These are phyloP conservation scores for Wickerhamomyces canadensis DNA, from an alignment of 805 yeast genomes.

Conservation along the genomic window DNA sequence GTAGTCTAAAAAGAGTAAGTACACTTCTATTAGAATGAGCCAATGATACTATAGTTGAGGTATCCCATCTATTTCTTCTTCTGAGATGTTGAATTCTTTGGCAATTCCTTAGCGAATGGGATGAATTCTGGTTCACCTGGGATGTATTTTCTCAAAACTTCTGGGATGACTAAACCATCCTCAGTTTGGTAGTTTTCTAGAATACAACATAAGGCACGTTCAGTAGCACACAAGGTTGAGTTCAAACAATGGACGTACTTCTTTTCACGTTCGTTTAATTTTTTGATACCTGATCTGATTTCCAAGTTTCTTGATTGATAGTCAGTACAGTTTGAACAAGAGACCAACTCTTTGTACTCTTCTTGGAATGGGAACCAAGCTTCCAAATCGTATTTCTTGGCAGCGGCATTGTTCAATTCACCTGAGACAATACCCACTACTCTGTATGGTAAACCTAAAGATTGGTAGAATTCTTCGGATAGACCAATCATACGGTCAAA, in stretches of 20 bases:
- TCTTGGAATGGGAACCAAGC: constrained; percentile 99
- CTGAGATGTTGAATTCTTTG: constrained; percentile 87
- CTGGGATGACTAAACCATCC: constrained; percentile 90
- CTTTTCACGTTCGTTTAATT: constrained; percentile 91
- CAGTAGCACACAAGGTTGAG: constrained; percentile 95
- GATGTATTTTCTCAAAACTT: constrained; percentile 90
- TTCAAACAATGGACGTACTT: constrained; percentile 97
- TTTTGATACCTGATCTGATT: constrained; percentile 97
- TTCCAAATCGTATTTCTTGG: constrained; percentile 96
- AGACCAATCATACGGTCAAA: constrained; percentile 90
- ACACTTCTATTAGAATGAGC: too few species aligned
- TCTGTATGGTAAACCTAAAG: constrained; percentile 90
- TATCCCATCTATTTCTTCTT: constrained; percentile 47
- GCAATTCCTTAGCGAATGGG: constrained; percentile 85
- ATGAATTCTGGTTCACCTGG: constrained; percentile 98
- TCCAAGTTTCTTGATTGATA: constrained; percentile 98
- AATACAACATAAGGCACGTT: constrained; percentile 96
- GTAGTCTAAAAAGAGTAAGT: too few species aligned
- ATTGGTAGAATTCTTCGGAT: constrained; percentile 90
- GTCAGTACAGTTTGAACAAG: constrained; percentile 99
- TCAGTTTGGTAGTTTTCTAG: constrained; percentile 97
- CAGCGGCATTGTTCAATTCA: constrained; percentile 98
- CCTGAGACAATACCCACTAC: constrained; percentile 98
- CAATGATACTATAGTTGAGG: too few species aligned
- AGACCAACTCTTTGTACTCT: constrained; percentile 96